phyloP scores from a whole-genome alignment of 225 moss, liverwort and hornwort genomes.

The Sphagnum contortum region DNA sequence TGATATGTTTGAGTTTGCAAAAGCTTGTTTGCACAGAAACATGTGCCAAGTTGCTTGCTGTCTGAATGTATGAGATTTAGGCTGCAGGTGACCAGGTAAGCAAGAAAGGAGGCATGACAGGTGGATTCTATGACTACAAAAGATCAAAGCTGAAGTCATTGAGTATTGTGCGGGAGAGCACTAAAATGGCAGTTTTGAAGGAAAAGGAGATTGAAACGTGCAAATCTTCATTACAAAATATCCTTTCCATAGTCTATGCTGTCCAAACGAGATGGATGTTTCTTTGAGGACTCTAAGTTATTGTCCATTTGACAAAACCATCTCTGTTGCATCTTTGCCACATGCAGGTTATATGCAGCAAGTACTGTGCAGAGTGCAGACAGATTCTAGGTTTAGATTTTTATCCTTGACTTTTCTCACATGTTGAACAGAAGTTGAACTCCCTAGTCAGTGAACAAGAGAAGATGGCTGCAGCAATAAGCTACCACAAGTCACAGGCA shows the following conservation, averaged over 20 bases:
- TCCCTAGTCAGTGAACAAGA: constrained; percentile 75
- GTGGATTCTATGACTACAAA: constrained; percentile 87
- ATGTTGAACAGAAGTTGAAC: constrained; percentile 59
- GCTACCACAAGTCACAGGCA: constrained; percentile 72
- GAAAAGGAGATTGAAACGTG: constrained; percentile 64
- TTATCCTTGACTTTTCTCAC: constrained; percentile 57
- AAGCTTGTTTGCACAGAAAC: no score
- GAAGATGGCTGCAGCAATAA: constrained; percentile 72
- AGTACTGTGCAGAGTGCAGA: not conserved
- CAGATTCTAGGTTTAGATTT: not conserved
- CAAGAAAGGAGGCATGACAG: constrained; percentile 97
- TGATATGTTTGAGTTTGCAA: no score
- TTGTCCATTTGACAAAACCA: not conserved
- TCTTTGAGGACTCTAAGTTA: not conserved
- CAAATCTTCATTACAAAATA: constrained; percentile 64
- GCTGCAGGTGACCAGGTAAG: constrained; percentile 78
- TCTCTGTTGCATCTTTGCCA: not conserved
- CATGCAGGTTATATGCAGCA: no score
- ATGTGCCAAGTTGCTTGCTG: no score
- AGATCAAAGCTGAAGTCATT: constrained; percentile 79
- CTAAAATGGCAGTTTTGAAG: constrained; percentile 50
- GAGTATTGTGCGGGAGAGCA: constrained; percentile 63
- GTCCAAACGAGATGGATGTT: not conserved
- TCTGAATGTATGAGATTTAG: not conserved
- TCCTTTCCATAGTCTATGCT: constrained; percentile 19